Base-by-base conservation (phyloP, 2,329 filamentous ascomycete species). In the Raffaelea ambrosiae region DNA sequence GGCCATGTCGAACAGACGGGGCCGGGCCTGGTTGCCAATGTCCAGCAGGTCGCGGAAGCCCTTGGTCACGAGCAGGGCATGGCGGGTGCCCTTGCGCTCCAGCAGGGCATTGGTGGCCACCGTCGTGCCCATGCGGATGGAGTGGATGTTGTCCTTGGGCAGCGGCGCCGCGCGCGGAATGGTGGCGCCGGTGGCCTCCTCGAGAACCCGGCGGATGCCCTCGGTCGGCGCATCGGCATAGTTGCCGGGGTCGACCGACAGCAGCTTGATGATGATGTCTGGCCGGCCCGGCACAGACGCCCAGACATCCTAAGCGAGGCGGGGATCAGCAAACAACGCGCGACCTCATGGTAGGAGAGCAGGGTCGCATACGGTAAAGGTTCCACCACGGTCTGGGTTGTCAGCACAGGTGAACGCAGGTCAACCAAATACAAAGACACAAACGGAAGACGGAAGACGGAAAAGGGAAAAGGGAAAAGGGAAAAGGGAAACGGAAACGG, bases 51-150 rank as follows among this genome's bases (percentile, higher is more conserved):
- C 89, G 56, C 81, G 83, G 71, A 95, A 95, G 0, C 90, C 90
- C 54, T 81, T 83, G 1, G 87, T 95, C 9, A 94, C 86, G 1
- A 95, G 79, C 65, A 96, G 76, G 16, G 86, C 89, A 60, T 91
- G 90, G 57, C 80, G 81, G 66, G 95, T 88, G 40, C 90, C 90
- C 65, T 95, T 95, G 48, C 90, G 74, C 65, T 95, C 89, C 3
- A 96, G 73, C 47, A 95, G 67, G 0, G 90, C 90, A 63, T 95
- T 95, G 1, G 90, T 95, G 11, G 90, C 89, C 10, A 96, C 89
- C 0, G 90, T 96, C 1, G 90, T 96, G 33, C 90, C 90, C 89
- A 95, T 95, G 40, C 90, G 83, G 61, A 95, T 95, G 48, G 85
- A 33, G 18, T 26, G n/a, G 8, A 84, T 63, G 2, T 77, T 69